Base-by-base conservation (phyloP, 2,329 filamentous ascomycete genomes). In the Pleomassaria siparia region DNA sequence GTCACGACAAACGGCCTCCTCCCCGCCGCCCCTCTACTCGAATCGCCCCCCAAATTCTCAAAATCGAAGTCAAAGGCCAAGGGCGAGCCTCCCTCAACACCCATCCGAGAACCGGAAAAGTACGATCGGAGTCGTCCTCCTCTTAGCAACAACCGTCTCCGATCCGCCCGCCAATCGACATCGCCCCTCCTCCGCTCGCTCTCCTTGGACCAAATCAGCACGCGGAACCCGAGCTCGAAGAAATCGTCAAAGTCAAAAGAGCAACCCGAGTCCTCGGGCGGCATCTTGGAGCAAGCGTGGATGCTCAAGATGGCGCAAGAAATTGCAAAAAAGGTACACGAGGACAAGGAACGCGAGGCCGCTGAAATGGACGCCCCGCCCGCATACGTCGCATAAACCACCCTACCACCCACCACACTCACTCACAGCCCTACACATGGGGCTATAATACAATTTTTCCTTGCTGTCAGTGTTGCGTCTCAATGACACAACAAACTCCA, bases 261-360 rank as follows among this genome's bases (percentile, higher is more conserved):
- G 15, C 60, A 68, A 28, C 51, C 51, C 39, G 16, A 30, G 20
- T 20, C 53, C 30, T 64, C 62, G 56, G 74, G 76, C 12, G 77
- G 77, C 15, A 88, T 90, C 40, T 75, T 89, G 21, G 87, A 91
- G 66, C 86, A 90, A 69, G 89, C 88, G 2, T 94, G 89, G 88
- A 87, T 94, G 73, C 84, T 87, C 75, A 94, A 96, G 76, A 94
- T 99, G 83, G 91, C 92, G 4, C 86, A 86, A 54, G 94, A 97
- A 71, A 92, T 97, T 60, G 90, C 91, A 28, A 79, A 85, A 42
- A 87, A 89, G 46, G 90, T 95, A 55, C 89, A 92, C 56, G 89
- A 96, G 58, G 89, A 96, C 73, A 94, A 96, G 72, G 72, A 68
- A 6, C 62, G 63, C n/a, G 37, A 40, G 37, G 36, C 28, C 2